A percentile compares a stretch with the other conserved stretches of the same genome.
Evolutionary conservation across 2,329 filamentous ascomycete species (phyloP).

Genomic region (Nemania diffusa): DNA sequence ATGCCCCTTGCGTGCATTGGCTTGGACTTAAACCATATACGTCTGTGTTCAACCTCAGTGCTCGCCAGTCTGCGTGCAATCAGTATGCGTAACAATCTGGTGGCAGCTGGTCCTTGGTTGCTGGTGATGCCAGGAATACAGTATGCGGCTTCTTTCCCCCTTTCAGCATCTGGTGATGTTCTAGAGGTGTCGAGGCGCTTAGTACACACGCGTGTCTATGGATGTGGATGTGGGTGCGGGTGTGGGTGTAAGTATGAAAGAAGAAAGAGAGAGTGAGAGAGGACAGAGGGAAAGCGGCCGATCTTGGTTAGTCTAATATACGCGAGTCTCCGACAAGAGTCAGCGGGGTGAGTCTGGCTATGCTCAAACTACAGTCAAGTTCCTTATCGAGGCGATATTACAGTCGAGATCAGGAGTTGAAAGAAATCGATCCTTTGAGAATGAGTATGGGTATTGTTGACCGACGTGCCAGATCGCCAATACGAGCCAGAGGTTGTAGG

Average conservation of each 20-base stretch:
- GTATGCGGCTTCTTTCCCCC: neutral
- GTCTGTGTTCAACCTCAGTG: neutral
- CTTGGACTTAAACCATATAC: constrained; percentile 16
- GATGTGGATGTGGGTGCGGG: neutral
- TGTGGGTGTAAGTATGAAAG: neutral
- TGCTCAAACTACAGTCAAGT: constrained; percentile 13
- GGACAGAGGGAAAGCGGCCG: constrained; percentile 1
- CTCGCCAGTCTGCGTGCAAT: constrained; percentile 6
- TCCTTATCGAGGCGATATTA: constrained; percentile 3
- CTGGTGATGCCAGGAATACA: neutral
- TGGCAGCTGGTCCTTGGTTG: constrained; percentile 5
- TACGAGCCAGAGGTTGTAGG: constrained; percentile 6
- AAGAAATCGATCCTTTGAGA: neutral
- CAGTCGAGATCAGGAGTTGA: neutral
- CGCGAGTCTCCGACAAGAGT: neutral
- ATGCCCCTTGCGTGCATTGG: constrained; percentile 14
- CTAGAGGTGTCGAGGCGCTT: constrained; percentile 1
- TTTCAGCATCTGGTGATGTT: neutral
- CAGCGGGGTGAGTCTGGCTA: neutral
- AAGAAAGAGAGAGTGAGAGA: neutral
- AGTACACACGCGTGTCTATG: neutral
- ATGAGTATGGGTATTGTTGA: constrained; percentile 5
- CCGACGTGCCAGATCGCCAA: constrained; percentile 1
- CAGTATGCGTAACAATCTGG: constrained; percentile 12
- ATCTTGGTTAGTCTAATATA: neutral